Percentiles rank a stretch among this genome's conserved stretches.
phyloP scores from a whole-genome alignment of 441 rosid species.

The Biscutella auriculata region DNA sequence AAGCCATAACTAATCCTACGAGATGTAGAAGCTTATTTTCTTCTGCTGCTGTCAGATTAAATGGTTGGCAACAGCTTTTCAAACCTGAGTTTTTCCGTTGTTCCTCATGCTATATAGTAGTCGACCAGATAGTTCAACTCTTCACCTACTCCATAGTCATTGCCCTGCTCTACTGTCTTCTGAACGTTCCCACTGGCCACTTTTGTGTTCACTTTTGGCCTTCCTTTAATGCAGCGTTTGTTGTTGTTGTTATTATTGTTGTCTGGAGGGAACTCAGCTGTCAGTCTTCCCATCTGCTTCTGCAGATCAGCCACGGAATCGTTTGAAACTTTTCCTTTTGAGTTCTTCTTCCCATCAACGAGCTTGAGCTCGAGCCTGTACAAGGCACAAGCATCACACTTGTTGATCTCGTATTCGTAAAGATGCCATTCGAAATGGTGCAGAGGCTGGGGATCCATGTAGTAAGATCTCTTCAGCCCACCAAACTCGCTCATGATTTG shows the following conservation, averaged over 20 bases:
- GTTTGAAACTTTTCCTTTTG: slow-evolving; percentile 55
- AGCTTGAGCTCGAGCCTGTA: slow-evolving; percentile 91
- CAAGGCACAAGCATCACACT: slow-evolving; percentile 87
- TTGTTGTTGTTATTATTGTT: slow-evolving; percentile 35
- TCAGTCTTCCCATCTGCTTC: slow-evolving; percentile 96
- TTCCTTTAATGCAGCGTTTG: slow-evolving; percentile 60
- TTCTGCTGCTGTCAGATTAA: slow-evolving; percentile 12
- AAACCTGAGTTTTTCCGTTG: not conserved
- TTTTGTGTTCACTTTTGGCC: slow-evolving; percentile 48
- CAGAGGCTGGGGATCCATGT: slow-evolving; percentile 99
- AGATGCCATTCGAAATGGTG: slow-evolving; percentile 91
- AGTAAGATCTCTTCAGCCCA: slow-evolving; percentile 93
- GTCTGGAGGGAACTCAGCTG: slow-evolving; percentile 79
- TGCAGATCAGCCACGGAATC: slow-evolving; percentile 92
- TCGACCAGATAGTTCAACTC: slow-evolving; percentile 62
- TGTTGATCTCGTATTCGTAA: slow-evolving; percentile 90
- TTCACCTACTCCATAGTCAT: slow-evolving; percentile 50
- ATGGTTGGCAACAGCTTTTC: slow-evolving; percentile 18
- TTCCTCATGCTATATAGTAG: slow-evolving; percentile 39
- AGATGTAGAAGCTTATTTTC: slow-evolving; percentile 9
- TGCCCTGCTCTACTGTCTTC: slow-evolving; percentile 34
- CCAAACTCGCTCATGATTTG: slow-evolving; percentile 92
- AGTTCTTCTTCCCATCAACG: slow-evolving; percentile 79
- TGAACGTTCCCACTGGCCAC: slow-evolving; percentile 30
- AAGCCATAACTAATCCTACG: slow-evolving; percentile 12